Conservation (phyloP, 2,329 filamentous ascomycete species). For the Calonectria montana region DNA sequence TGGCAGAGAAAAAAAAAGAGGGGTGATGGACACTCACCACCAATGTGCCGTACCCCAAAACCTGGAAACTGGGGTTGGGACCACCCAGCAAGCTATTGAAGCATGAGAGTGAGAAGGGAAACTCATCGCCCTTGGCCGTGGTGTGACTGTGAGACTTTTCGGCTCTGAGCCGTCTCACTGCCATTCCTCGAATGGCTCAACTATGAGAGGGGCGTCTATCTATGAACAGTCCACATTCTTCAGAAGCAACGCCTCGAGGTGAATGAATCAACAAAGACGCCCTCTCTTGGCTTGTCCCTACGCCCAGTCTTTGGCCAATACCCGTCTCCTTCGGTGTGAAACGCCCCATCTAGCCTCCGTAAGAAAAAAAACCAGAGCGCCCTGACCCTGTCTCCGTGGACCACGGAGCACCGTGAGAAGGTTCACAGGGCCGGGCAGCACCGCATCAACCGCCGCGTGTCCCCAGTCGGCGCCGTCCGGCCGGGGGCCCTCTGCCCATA, state of each 20-base stretch:
- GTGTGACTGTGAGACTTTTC: slow-evolving; percentile 15
- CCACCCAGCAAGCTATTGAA: not conserved
- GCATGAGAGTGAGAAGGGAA: not conserved
- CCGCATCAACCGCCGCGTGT: slow-evolving; percentile 26
- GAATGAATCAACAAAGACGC: slow-evolving; percentile 21
- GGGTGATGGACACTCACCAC: not conserved
- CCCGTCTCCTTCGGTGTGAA: slow-evolving; percentile 14
- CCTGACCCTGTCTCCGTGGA: slow-evolving; percentile 3
- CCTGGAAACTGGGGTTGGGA: slow-evolving; percentile 11
- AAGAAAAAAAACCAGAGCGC: not conserved
- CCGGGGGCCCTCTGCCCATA: slow-evolving; percentile 20
- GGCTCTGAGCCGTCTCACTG: slow-evolving; percentile 19
- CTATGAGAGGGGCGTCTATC: slow-evolving; percentile 8
- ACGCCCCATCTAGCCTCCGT: slow-evolving; percentile 21
- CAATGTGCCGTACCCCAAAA: not conserved
- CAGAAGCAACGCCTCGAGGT: slow-evolving; percentile 15
- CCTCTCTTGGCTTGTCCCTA: not conserved
- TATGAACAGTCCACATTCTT: slow-evolving; percentile 11
- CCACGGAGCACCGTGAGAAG: slow-evolving; percentile 9
- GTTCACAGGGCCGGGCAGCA: slow-evolving; percentile 18
- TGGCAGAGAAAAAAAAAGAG: not conserved
- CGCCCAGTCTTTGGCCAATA: not conserved
- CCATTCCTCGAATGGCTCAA: slow-evolving; percentile 7
- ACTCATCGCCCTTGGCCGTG: slow-evolving; percentile 12
- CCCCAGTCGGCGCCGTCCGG: slow-evolving; percentile 30